Base-by-base conservation (phyloP, 306 rosid genomes). In the Quercus engelmannii region DNA sequence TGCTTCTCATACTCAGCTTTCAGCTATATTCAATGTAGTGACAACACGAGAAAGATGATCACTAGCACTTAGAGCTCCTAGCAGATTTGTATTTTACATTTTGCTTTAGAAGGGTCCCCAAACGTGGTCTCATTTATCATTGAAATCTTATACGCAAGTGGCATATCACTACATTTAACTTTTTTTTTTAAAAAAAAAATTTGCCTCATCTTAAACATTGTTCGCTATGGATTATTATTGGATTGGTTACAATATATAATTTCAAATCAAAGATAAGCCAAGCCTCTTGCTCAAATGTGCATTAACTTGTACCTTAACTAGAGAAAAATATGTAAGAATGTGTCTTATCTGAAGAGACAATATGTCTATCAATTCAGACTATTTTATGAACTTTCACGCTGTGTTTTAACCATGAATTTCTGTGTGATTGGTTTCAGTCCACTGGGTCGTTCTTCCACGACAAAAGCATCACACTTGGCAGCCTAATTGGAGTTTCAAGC, bases 391-490 rank as follows among this genome's bases (percentile, higher is more conserved):
- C 17, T 46, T 79, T 28, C 28, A 59, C 43, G 41, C 10, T 75
- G 51, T 18, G 70, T 23, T 69, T 55, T 76, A 69, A 76, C 12
- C 79, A 76, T 38, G 26, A 65, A 75, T 82, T 69, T 18, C 9
- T 73, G 43, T 21, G 26, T 80, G 69, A 62, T 18, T 82, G 69
- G 64, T 43, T 80, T 13, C 75, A 92, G 92, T 85, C 91, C 54
- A 84, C 87, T 18, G 91, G 83, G 69, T 87, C 98, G 19, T 86
- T 87, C 79, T 82, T 86, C 87, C 91, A 76, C 76, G 86, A 84
- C 61, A 91, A 80, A 51, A 89, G 88, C 89, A 89, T 87, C 49
- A 87, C 92, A 65, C 89, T 86, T 19, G 97, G 92, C 35, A 89
- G 73, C 82, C 90, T 93, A 76, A 85, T 89, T 69, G 92, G 94